A percentile compares a stretch with the other conserved stretches of the same genome.
phyloP scores from a whole-genome alignment of 495 filamentous ascomycete species.

The Xylaria nigripes region DNA sequence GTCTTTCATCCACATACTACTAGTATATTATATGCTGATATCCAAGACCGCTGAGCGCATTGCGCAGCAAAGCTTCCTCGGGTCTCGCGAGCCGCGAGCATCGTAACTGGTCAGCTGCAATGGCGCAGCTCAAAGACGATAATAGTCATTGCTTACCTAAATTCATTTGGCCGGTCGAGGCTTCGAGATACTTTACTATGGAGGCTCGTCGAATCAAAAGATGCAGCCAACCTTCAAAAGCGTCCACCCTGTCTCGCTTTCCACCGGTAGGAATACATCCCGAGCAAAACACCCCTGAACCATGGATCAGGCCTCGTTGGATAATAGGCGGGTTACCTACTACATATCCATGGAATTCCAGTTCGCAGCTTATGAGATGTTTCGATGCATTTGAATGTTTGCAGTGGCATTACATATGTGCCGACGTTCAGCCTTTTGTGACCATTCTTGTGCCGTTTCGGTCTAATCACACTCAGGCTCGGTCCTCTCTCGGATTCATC shows the following conservation, averaged over 20 bases:
- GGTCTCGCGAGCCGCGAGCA: not conserved
- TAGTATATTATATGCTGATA: no score
- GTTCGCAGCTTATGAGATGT: no score
- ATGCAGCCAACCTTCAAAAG: not conserved
- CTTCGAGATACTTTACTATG: not conserved
- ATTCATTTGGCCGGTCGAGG: not conserved
- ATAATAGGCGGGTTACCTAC: not conserved
- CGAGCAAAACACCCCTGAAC: not conserved
- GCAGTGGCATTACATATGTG: not conserved
- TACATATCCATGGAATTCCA: not conserved
- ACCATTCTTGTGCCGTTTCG: not conserved
- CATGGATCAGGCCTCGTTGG: not conserved
- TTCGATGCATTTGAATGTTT: no score
- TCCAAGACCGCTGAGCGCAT: no score
- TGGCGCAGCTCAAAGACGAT: not conserved
- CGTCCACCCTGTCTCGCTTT: slow-evolving; percentile 2
- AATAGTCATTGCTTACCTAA: not conserved
- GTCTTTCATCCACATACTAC: no score
- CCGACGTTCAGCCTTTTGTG: not conserved
- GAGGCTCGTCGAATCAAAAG: not conserved
- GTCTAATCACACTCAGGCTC: not conserved
- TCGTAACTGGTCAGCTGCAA: not conserved
- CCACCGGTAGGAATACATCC: not conserved
- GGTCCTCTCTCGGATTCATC: not conserved
- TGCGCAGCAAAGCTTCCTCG: not conserved